Base-by-base conservation (phyloP, 2,329 filamentous ascomycete species). In the Penicillium freii region DNA sequence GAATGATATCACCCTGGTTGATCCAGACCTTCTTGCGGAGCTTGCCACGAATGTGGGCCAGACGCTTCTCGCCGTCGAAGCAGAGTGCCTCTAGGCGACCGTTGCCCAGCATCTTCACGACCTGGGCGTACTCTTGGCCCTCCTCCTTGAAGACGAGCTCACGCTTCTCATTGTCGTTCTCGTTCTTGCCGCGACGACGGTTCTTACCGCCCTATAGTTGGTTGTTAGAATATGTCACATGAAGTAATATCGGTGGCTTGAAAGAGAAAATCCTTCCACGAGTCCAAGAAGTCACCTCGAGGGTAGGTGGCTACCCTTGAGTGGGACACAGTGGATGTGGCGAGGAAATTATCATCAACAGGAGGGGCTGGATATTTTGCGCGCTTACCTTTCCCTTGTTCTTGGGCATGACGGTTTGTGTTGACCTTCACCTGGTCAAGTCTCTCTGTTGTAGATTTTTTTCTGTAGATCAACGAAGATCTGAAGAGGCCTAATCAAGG, bases 1-100 rank as follows among this genome's bases (percentile, higher is more conserved):
- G 85, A 76, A 93, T 92, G 75, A 96, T 96, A 76, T 96, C 91
- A 73, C 92, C 92, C 81, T 96, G 92, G 84, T 96, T 97, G 84
- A 97, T 97, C 92, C 92, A 97, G 78, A 97, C 94, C 86, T 99
- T 99, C 86, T 99, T 99, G 72, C 94, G 88, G 72, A 99, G 90
- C 81, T 99, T 97, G 80, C 93, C 93, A 64, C 93, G 91, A 71
- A 91, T 91, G 76, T 93, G 88, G 64, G 88, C 90, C 40, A 91
- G 85, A 60, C 91, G 87, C 77, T 92, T 92, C 66, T 89, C 87
- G 74, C 93, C 93, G 76, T 97, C 94, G 78, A 99, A 99, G 82
- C 93, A 97, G 68, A 92, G 82, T 19, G 92, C 92, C 78, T 96
- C 92, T 48, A 97, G 87, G 69, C 92, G 90, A 67, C 92, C 92